Base-by-base conservation (phyloP, 148 eudicot species). In the Suaeda aralocaspica region DNA sequence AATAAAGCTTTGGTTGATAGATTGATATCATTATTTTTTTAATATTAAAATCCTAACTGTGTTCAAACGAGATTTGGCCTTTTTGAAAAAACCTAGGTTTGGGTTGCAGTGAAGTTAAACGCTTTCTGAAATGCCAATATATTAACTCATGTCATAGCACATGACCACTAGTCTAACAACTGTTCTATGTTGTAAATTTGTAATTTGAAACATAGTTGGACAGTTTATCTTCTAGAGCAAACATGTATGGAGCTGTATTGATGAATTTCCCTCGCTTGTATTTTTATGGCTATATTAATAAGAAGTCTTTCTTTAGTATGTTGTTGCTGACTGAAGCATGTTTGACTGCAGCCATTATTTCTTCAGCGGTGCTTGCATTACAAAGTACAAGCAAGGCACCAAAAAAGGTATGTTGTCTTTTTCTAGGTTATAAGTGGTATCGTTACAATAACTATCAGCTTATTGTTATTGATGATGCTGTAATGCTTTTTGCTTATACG, bases 311-410 rank as follows among this genome's bases (percentile, higher is more conserved):
- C 49, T 63, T 63, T 41, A 12, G 50, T 24, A 0, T 3, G 21
- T 5, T 24, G 18, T 65, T 46, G 71, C 79, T 85, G 70, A 84
- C 65, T 70, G 60, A 22, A 57, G 64, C 49, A 39, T 66, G 8
- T 58, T 67, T 52, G 78, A 42, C 58, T 83, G 83, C 83, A 94
- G 99, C 97, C 99, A 46, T 86, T 77, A 66, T 91, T 82, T 82
- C 92, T 94, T 72, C 96, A 91, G 71, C 78, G 99, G 83, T 89
- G 96, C 76, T 76, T 94, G 81, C 76, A 52, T 49, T 94, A 94
- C 96, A 94, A 86, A 85, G 79, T 85, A 73, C 88, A 81, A 72
- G 89, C 87, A 51, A 86, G 84, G 78, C 82, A 82, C 80, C 73
- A 76, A 75, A 88, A 66, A 70, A 89, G 97, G 97, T 89, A 82